These are phyloP conservation scores for Erodium trifolium DNA, from an alignment of 441 rosid genomes.

Conservation along the genomic window DNA sequence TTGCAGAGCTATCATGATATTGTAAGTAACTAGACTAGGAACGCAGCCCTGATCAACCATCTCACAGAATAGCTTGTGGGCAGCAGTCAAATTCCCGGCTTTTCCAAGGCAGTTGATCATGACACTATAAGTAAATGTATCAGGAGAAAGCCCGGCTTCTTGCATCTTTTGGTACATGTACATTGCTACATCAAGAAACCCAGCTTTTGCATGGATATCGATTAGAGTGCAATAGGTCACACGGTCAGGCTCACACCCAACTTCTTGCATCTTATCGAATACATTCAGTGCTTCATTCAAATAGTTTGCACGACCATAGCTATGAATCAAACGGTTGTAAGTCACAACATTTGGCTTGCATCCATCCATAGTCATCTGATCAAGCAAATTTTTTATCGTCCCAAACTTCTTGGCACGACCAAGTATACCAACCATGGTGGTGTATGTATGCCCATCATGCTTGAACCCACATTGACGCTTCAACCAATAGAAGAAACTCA, in stretches of 20 bases:
- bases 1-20: conserved; percentile 80
- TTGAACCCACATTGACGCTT: conserved; percentile 54
- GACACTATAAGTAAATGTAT: conserved; percentile 80
- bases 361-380: conserved; percentile 72
- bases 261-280: conserved; percentile 63
- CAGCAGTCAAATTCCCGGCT: conserved; percentile 73
- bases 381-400: conserved; percentile 54
- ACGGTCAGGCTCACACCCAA: conserved; percentile 72
- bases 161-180: conserved; percentile 72
- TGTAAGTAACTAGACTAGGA: conserved; percentile 75
- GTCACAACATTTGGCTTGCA: conserved; percentile 81
- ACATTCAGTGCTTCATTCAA: conserved; percentile 60
- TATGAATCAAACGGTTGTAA: conserved; percentile 75
- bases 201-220: conserved; percentile 88
- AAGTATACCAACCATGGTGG: conserved; percentile 87
- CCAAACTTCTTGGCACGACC: conserved; percentile 78
- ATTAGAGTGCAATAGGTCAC: conserved; percentile 84
- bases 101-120: conserved; percentile 94
- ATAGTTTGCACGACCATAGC: conserved; percentile 89
- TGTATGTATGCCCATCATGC: conserved; percentile 85
- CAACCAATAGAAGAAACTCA: conserved; percentile 73
- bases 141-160: conserved; percentile 73
- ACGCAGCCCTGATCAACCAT: conserved; percentile 80
- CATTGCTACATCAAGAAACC: conserved; percentile 83
- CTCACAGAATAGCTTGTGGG: conserved; percentile 66